Evolutionary conservation across 345 rosid species (phyloP), one percentile per base, ranked within the genome.

Genomic region (Bretschneidera sinensis): DNA sequence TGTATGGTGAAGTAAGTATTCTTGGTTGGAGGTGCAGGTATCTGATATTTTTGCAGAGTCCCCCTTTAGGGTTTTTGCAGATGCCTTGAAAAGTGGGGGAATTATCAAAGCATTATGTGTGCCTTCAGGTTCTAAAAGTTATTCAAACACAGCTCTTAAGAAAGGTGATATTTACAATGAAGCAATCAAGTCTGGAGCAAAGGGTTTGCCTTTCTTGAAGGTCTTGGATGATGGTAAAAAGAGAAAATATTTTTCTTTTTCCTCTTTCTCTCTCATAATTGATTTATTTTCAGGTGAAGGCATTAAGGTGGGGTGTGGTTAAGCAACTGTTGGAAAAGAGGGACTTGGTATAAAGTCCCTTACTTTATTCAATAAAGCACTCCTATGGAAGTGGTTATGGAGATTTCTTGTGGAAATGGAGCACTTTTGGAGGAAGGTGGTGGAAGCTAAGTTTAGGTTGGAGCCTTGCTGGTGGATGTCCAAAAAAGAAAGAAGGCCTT

Each of bases 171-270:
- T 94, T 59, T 83, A 81, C 72, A 81, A 54, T 48, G 89, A 90
- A 80, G 96, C 97, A 48, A 67, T 86, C n/a, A 86, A 85, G 72
- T 88, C 99, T 23, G 99, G 97, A 72, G 97, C 96, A 50, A 94
- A 85, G 79, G 99, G 99, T 52, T 77, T 94, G 55, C 96, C 97
- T 56, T 94, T 89, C 76, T 78, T 94, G 64, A 94, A 90, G 83
- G 88, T 90, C 69, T 70, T 78, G 74, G 96, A 88, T 78, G 72
- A 81, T 80, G 97, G 99, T 94, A 85, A 69, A 61, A 57, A 28
- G 65, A 67, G 52, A 48, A 39, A 61, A 25, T 25, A 9, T 33
- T 23, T 59, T 56, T 55, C 59, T 11, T 60, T 16, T 17, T 31
- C 54, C 15, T 14, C 1, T 14, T 13, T 39, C n/a, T n/a, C n/a